Percentiles rank a stretch among this genome's conserved stretches.
These are phyloP conservation scores for Termitomyces sp. DNA, from an alignment of 768 basidiomycete genomes.

Conservation along the genomic window DNA sequence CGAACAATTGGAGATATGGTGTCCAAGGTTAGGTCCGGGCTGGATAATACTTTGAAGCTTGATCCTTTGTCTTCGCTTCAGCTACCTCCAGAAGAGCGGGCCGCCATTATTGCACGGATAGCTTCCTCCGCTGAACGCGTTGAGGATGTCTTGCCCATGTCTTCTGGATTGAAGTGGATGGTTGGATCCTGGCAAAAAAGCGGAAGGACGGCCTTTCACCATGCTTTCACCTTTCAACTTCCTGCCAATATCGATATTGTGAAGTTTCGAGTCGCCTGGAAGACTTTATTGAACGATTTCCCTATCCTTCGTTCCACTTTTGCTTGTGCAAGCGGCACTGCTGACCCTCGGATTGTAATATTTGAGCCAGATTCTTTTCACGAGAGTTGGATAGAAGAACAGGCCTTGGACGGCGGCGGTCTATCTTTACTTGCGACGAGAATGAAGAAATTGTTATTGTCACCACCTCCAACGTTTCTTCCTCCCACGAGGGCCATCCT, in stretches of 20 bases:
- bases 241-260: slow-evolving; percentile 21
- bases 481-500: slow-evolving; percentile 23
- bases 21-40: slow-evolving; percentile 8
- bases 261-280: slow-evolving; percentile 32
- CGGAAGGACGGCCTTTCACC: slow-evolving; percentile 34
- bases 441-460: slow-evolving; percentile 20
- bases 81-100: slow-evolving; percentile 15
- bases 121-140: slow-evolving; percentile 12
- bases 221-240: slow-evolving; percentile 36
- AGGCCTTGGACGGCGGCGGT: slow-evolving; percentile 10
- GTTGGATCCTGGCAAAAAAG: slow-evolving; percentile 42
- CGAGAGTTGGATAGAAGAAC: slow-evolving; percentile 20
- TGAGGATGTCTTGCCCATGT: slow-evolving; percentile 20
- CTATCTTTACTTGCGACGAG: slow-evolving; percentile 10
- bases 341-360: slow-evolving; percentile 20
- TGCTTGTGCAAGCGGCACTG: slow-evolving; percentile 20
- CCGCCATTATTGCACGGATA: slow-evolving; percentile 16
- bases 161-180: slow-evolving; percentile 31
- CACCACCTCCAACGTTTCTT: slow-evolving; percentile 16
- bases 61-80: not conserved
- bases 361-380: slow-evolving; percentile 14
- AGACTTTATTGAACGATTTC: slow-evolving; percentile 26
- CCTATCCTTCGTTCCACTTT: slow-evolving; percentile 41
- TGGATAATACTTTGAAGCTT: not conserved
- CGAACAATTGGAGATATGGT: slow-evolving; percentile 29